Percentiles rank a stretch among this genome's conserved stretches.
Evolutionary conservation across 2,329 filamentous ascomycete genomes (phyloP).

Genomic region (Leptodontidium sp.): DNA sequence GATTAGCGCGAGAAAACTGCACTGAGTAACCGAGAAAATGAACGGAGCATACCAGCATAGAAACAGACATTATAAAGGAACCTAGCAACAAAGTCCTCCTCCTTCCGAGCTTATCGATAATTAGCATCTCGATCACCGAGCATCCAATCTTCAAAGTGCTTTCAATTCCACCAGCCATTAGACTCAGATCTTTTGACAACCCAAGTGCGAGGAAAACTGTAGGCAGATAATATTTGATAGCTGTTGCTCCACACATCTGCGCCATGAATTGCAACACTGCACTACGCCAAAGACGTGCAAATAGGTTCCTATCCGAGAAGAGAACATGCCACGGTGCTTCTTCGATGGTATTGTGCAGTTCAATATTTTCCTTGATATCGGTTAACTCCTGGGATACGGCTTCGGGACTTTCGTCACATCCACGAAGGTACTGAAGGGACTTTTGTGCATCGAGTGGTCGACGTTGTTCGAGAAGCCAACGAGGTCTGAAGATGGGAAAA

Average conservation of each 20-base stretch:
- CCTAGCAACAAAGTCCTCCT: constrained; percentile 58
- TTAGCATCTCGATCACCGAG: constrained; percentile 62
- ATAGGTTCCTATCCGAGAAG: constrained; percentile 57
- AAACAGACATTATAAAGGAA: constrained; percentile 60
- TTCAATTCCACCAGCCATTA: constrained; percentile 64
- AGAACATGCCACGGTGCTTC: constrained; percentile 47
- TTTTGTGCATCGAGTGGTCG: constrained; percentile 52
- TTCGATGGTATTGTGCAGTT: constrained; percentile 52
- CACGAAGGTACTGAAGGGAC: constrained; percentile 58
- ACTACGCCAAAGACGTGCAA: constrained; percentile 63
- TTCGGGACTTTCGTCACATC: constrained; percentile 51
- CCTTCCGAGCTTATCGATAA: constrained; percentile 62
- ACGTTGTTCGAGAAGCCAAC: constrained; percentile 64
- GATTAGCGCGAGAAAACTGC: neutral
- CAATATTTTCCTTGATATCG: constrained; percentile 54
- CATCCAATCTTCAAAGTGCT: constrained; percentile 65
- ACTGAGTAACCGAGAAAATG: no score
- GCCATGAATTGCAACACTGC: constrained; percentile 66
- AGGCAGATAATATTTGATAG: constrained; percentile 68
- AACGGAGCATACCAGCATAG: constrained; percentile 56
- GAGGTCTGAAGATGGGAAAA: constrained; percentile 52
- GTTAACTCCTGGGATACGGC: constrained; percentile 49
- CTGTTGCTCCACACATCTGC: constrained; percentile 66
- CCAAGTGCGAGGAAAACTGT: constrained; percentile 61
- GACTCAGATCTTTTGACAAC: constrained; percentile 54